Base-by-base conservation (phyloP, 371 early-diverging fungal genomes). In the Actinomucor elegans region DNA sequence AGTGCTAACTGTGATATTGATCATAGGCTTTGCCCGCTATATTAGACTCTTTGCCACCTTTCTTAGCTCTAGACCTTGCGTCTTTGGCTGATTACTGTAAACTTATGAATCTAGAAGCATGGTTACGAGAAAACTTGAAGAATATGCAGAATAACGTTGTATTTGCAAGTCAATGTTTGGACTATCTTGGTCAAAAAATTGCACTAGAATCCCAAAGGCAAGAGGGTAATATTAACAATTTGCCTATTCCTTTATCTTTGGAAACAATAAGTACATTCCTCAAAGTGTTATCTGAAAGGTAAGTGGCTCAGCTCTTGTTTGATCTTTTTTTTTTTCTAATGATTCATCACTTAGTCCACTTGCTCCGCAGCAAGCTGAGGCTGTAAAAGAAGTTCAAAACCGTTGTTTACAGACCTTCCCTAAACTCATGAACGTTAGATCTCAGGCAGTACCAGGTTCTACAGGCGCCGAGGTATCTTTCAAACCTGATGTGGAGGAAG, bases 1-100 rank as follows among this genome's bases (percentile, higher is more conserved):
- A 28, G 15, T 18, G 3, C 6, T 20, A 35, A 35, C 18, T 3
- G 6, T 35, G 18, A 26, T 41, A 12, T 20, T 35, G 1, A 37
- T 27, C 17, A 27, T 50, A 91, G 90, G 80, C 85, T 10, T 61
- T 94, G 14, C 69, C 85, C 20, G 73, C 73, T 36, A 78, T 94
- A 24, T 66, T 94, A 24, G 88, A 89, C 35, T 64, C 77, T n/a
- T 80, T 86, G 52, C 82, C 86, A 0, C 84, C 77, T 48, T 59
- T 68, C 11, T 88, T 94, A 56, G 64, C 91, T 0, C 83, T 95
- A 37, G 94, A 93, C 44, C 62, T 95, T 20, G 94, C 91, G 2
- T 84, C 87, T 0, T 66, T 92, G 5, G 93, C 95, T 4, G 85
- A 85, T 5, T 71, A 88, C 9, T 66, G 90, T 31, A 90, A 91